Conservation (phyloP, 2,329 filamentous ascomycete genomes). For the Aspergillus eucalypticola region DNA sequence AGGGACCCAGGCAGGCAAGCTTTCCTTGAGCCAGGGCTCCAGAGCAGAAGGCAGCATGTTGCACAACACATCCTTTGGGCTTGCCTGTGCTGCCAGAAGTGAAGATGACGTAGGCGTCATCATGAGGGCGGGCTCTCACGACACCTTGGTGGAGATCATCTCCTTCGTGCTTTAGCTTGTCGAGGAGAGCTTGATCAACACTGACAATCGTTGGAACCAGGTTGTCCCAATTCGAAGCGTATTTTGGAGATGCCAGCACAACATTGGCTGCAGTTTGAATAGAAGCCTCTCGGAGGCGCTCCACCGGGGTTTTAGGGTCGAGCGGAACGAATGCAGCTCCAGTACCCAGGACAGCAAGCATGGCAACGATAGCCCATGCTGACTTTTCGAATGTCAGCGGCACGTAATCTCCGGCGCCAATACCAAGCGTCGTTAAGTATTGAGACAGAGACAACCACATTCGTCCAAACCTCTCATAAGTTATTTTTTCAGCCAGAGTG, state of each 20-base stretch:
- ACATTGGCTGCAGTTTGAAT: conserved; percentile 20
- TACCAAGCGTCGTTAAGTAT: conserved; percentile 24
- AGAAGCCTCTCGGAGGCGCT: conserved; percentile 25
- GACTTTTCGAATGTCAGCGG: conserved; percentile 34
- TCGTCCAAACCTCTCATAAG: background rate
- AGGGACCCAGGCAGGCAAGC: conserved; percentile 27
- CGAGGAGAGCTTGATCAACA: conserved; percentile 61
- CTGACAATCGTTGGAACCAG: conserved; percentile 52
- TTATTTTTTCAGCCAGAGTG: background rate
- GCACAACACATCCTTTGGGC: conserved; percentile 81
- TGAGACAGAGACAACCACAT: background rate
- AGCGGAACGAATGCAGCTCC: conserved; percentile 33
- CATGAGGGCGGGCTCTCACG: conserved; percentile 5
- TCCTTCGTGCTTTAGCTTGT: background rate
- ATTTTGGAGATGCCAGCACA: conserved; percentile 14
- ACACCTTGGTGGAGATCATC: background rate
- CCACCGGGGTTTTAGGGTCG: conserved; percentile 30
- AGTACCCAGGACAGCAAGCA: conserved; percentile 33
- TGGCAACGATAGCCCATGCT: conserved; percentile 29
- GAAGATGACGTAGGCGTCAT: conserved; percentile 68
- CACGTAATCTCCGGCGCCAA: conserved; percentile 26
- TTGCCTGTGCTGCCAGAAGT: conserved; percentile 81
- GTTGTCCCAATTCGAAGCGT: background rate
- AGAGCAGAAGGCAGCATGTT: conserved; percentile 52
- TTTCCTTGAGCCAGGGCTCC: conserved; percentile 9